Conservation (phyloP, 2,329 filamentous ascomycete genomes). For the Sarocladium strictum region DNA sequence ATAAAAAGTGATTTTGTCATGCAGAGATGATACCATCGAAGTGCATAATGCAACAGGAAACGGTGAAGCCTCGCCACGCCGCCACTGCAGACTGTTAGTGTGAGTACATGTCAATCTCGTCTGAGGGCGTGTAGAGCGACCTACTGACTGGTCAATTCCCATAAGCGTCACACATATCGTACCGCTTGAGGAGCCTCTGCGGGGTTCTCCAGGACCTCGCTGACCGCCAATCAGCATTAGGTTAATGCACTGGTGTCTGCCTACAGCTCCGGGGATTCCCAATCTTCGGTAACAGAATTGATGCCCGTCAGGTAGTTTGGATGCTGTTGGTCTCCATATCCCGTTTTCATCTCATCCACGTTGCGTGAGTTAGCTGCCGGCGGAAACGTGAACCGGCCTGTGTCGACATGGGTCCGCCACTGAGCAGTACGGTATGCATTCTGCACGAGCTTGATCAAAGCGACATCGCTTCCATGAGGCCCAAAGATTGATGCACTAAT, state of each 20-base stretch:
- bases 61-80: not conserved
- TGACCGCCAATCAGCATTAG: no score
- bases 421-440: slow-evolving; percentile 18
- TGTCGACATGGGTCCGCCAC: slow-evolving; percentile 22
- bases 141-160: not conserved
- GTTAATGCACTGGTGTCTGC: not conserved
- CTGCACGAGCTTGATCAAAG: slow-evolving; percentile 22
- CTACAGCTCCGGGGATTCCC: not conserved
- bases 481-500: slow-evolving; percentile 26
- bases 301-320: not conserved
- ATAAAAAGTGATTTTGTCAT: not conserved
- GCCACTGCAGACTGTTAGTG: not conserved
- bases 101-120: not conserved
- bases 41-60: not conserved
- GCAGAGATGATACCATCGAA: not conserved
- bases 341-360: slow-evolving; percentile 11
- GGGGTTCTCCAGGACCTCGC: not conserved
- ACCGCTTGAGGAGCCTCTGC: not conserved
- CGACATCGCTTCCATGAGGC: slow-evolving; percentile 19
- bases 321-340: not conserved
- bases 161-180: not conserved
- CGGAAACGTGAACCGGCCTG: slow-evolving; percentile 24
- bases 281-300: not conserved
- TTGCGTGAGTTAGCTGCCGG: slow-evolving; percentile 11
- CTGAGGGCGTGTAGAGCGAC: not conserved